phyloP scores from a whole-genome alignment of 345 rosid species.

The Mallotus nudiflorus region DNA sequence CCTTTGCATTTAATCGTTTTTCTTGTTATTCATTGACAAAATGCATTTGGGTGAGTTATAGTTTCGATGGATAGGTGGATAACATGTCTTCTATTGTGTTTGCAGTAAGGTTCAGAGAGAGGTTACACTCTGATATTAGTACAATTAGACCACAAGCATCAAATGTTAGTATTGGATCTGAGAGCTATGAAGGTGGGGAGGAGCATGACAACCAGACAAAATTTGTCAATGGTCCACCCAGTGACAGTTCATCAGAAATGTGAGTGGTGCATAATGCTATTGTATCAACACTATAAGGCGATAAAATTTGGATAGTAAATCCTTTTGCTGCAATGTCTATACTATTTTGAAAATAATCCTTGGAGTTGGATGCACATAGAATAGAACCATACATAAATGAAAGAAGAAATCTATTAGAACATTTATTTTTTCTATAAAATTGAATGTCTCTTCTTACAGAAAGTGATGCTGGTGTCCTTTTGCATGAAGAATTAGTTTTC shows the following conservation, averaged over 20 bases:
- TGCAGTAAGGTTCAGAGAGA: conserved; percentile 72
- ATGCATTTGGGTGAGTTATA: neutral
- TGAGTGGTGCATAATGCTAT: conserved; percentile 35
- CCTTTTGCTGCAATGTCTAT: neutral
- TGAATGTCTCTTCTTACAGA: neutral
- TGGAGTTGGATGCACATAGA: neutral
- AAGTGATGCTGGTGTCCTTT: neutral
- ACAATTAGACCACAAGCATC: conserved; percentile 61
- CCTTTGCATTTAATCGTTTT: neutral
- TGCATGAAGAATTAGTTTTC: neutral
- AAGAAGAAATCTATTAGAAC: neutral
- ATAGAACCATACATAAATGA: neutral
- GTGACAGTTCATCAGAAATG: conserved; percentile 51
- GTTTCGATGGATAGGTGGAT: neutral
- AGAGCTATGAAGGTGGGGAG: conserved; percentile 52
- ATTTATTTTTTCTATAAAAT: neutral
- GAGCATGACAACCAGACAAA: conserved; percentile 49
- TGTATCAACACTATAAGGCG: neutral
- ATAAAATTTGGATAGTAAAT: neutral
- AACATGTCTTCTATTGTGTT: conserved; percentile 20
- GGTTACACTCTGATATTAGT: conserved; percentile 31
- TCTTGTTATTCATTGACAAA: neutral
- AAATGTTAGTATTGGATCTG: conserved; percentile 67
- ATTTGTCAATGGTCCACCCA: conserved; percentile 36
- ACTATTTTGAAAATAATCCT: neutral